Base-by-base conservation (phyloP, 2,329 filamentous ascomycete genomes). In the Emergomyces pasteurianus region DNA sequence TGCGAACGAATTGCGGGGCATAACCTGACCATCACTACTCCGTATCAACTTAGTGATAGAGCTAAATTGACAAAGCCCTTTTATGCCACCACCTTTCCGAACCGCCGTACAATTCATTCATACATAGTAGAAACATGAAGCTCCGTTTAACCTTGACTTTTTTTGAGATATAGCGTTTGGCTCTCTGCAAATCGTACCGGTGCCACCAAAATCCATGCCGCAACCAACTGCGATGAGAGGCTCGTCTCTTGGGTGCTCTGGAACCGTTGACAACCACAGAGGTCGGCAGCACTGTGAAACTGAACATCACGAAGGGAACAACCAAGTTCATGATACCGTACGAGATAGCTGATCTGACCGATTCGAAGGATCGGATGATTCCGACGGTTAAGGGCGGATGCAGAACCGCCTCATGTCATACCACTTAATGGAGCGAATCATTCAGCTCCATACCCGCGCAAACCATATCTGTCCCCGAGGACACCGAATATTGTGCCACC, bases 301-400 rank as follows among this genome's bases (percentile, higher is more conserved):
- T 70, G 59, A 81, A 81, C 76, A 80, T 77, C 50, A 72, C 77
- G 63, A 80, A 78, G 0, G 79, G 74, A 6, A 81, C 69, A 42
- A 79, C 71, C 28, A 81, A 69, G 60, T 81, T 81, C 12, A 77
- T 79, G 21, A 81, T 73, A 1, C 77, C 79, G 47, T 79, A 80
- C 0, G 78, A 69, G 3, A 81, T 63, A 56, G 75, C 75, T 0
- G 77, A 78, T 0, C 80, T 79, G 3, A 81, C 62, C 0, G 77
- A 79, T 64, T 81, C 79, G 54, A 81, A 80, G 0, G 77, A 78
- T 3, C 79, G 71, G 4, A 82, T 69, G 1, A 81, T 68, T 0
- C 78, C 78, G 1, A 80, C 78, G 1, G 73, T 75, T 0, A 81
- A 75, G 67, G 18, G 72, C 71, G 23, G 72, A 42, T 57, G 59